A percentile compares a stretch with the other conserved stretches of the same genome.
Evolutionary conservation across 2,329 filamentous ascomycete genomes (phyloP).

Genomic region (Lojkania enalia): DNA sequence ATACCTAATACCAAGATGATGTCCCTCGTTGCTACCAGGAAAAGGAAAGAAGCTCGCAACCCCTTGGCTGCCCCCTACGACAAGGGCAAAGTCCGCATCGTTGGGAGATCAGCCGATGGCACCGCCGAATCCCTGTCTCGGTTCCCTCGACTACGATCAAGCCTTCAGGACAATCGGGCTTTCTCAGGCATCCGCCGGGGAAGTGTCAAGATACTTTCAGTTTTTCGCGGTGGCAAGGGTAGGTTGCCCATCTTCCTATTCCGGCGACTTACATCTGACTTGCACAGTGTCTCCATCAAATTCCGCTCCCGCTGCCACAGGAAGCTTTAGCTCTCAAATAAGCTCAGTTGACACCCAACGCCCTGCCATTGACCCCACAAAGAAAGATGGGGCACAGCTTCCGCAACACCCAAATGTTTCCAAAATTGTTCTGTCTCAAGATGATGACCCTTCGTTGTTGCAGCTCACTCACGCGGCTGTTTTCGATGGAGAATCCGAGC

Average conservation of each 20-base stretch:
- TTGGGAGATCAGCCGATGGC: slow-evolving; percentile 27
- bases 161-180: slow-evolving; percentile 26
- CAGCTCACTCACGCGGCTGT: slow-evolving; percentile 32
- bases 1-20: slow-evolving; percentile 29
- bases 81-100: slow-evolving; percentile 38
- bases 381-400: slow-evolving; percentile 8
- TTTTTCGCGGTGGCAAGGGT: slow-evolving; percentile 41
- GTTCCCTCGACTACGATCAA: slow-evolving; percentile 19
- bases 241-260: background rate
- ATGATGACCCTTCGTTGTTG: slow-evolving; percentile 22
- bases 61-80: slow-evolving; percentile 23
- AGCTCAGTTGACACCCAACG: slow-evolving; percentile 19
- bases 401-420: slow-evolving; percentile 20
- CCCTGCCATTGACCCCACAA: slow-evolving; percentile 3
- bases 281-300: slow-evolving; percentile 20
- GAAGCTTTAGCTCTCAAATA: slow-evolving; percentile 19
- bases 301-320: slow-evolving; percentile 9
- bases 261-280: slow-evolving; percentile 2
- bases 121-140: slow-evolving; percentile 15
- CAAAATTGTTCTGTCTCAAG: slow-evolving; percentile 15
- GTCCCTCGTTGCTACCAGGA: slow-evolving; percentile 33
- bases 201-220: slow-evolving; percentile 39
- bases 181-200: slow-evolving; percentile 35
- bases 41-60: slow-evolving; percentile 36
- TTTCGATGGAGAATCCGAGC: slow-evolving; percentile 43